These are phyloP conservation scores for Asterella californica DNA, from an alignment of 225 moss, liverwort and hornwort species.

Conservation along the genomic window DNA sequence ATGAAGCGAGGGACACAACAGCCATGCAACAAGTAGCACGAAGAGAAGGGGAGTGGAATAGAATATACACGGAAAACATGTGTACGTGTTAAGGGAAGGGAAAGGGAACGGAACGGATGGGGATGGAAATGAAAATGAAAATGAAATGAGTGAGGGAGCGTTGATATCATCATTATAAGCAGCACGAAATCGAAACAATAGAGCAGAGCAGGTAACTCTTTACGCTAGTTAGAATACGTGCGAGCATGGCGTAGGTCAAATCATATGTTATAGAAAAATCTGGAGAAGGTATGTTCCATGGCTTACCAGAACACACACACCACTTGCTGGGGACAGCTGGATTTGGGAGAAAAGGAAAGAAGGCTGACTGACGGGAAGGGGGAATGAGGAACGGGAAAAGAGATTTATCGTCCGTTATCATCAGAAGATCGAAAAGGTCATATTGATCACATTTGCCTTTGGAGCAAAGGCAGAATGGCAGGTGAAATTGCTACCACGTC, in stretches of 20 bases:
- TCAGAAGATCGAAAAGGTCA: background rate
- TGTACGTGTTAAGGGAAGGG: too few relatives aligned
- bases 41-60: too few relatives aligned
- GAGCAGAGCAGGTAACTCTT: background rate
- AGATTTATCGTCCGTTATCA: background rate
- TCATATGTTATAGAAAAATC: background rate
- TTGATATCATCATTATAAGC: too few relatives aligned
- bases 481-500: constrained; percentile 17
- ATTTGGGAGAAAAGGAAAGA: background rate
- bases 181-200: background rate
- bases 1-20: too few relatives aligned
- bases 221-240: background rate
- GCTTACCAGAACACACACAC: too few relatives aligned
- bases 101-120: too few relatives aligned
- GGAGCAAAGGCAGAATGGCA: constrained; percentile 2
- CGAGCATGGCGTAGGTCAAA: background rate
- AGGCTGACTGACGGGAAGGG: background rate
- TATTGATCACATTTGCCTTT: constrained; percentile 2
- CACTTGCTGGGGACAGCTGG: constrained; percentile 1
- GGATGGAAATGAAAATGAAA: too few relatives aligned
- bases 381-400: background rate
- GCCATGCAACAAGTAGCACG: too few relatives aligned
- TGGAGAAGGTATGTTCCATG: background rate
- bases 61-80: too few relatives aligned
- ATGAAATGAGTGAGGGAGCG: too few relatives aligned